Conservation (phyloP, 2,329 filamentous ascomycete genomes). For the Cryoendolithus antarcticus region DNA sequence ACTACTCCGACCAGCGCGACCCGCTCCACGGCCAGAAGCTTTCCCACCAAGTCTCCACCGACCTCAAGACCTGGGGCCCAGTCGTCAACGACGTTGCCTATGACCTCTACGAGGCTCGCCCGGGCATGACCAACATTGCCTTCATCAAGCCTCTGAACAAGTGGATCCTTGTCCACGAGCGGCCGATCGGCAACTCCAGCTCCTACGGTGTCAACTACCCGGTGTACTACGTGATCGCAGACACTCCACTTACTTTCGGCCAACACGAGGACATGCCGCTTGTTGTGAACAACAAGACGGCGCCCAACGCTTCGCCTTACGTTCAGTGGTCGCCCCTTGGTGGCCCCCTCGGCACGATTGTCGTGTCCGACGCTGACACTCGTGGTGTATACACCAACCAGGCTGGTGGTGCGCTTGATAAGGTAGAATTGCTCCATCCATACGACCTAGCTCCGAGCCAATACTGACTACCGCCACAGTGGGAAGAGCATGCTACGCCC, state of each 20-base stretch:
- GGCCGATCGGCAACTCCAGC: constrained; percentile 4
- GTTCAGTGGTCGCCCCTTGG: constrained; percentile 40
- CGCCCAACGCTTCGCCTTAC: constrained; percentile 38
- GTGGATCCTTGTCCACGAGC: constrained; percentile 6
- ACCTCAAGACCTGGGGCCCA: constrained; percentile 48
- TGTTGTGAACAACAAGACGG: constrained; percentile 31
- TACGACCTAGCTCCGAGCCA: too few species aligned
- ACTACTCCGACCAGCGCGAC: constrained; percentile 61
- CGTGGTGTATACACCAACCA: constrained; percentile 5
- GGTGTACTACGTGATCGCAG: constrained; percentile 40
- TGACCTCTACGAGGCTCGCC: constrained; percentile 49
- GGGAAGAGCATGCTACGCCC: constrained; percentile 6
- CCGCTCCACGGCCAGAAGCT: constrained; percentile 56
- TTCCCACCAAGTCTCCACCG: constrained; percentile 48
- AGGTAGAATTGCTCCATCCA: background rate
- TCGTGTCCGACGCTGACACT: constrained; percentile 22
- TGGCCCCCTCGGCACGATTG: constrained; percentile 36
- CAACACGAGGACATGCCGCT: constrained; percentile 28
- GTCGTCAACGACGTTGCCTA: constrained; percentile 54
- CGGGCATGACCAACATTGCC: constrained; percentile 53
- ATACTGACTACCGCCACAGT: background rate
- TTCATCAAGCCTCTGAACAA: constrained; percentile 6
- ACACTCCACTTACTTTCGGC: constrained; percentile 36
- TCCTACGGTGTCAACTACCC: constrained; percentile 18
- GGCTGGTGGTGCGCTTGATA: constrained; percentile 4